Percentiles rank a stretch among this genome's conserved stretches.
phyloP scores from a whole-genome alignment of 495 filamentous ascomycete species.

The Lindgomyces ingoldianus region DNA sequence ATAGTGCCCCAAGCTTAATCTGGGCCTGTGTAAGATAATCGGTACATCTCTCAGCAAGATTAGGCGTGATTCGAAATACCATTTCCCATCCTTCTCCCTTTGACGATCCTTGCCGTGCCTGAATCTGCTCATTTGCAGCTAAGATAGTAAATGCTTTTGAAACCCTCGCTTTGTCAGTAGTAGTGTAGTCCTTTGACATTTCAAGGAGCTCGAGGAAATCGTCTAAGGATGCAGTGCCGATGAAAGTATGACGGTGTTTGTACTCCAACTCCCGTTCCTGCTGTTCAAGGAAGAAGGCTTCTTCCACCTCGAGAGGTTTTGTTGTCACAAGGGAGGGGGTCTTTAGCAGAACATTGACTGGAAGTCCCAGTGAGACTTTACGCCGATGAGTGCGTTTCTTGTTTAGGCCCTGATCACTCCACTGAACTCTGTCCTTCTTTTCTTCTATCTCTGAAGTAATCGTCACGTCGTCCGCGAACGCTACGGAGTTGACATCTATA shows the following conservation, averaged over 20 bases:
- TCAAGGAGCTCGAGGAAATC: slow-evolving; percentile 17
- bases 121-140: slow-evolving; percentile 3
- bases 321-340: too few species aligned
- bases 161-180: slow-evolving; percentile 5
- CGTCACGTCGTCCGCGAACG: too few species aligned
- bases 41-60: not conserved
- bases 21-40: slow-evolving; percentile 6
- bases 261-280: slow-evolving; percentile 11
- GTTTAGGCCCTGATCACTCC: too few species aligned
- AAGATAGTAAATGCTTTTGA: slow-evolving; percentile 8
- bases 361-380: not conserved
- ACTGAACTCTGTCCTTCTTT: too few species aligned
- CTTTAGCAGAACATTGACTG: not conserved
- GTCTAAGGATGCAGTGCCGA: slow-evolving; percentile 13
- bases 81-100: slow-evolving; percentile 1
- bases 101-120: not conserved
- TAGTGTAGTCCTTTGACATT: not conserved
- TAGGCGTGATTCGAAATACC: not conserved
- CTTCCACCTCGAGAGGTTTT: too few species aligned
- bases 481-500: too few species aligned
- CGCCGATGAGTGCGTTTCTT: not conserved
- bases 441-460: too few species aligned
- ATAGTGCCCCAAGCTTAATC: slow-evolving; percentile 2
- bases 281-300: not conserved
- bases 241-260: slow-evolving; percentile 17